Base-by-base conservation (phyloP, 176 grass and related monocot genomes). In the Panicum miliaceum region DNA sequence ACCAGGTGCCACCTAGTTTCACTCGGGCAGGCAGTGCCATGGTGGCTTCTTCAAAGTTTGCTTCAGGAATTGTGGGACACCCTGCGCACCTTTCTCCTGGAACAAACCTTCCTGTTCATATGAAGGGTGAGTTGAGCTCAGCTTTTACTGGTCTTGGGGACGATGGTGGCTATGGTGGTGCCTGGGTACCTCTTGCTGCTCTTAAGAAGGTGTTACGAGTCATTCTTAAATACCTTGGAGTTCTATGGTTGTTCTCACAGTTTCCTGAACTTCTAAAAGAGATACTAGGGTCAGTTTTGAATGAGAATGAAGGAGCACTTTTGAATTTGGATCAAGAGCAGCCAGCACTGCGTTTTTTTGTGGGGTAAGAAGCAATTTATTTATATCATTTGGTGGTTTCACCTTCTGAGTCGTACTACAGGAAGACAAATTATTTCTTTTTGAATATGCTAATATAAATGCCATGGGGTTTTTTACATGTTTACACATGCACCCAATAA, bases 311-410 rank as follows among this genome's bases (percentile, higher is more conserved):
- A 84, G 92, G 95, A 22, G 86, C 90, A 46, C 95, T 94, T 80
- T 68, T 97, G 71, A 97, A 97, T 94, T 92, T 97, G 89, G 95
- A 97, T 88, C 95, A 93, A 79, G 95, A 97, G 84, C 95, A 97
- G 76, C 95, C 95, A 48, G 95, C 95, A 25, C 78, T 97, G 84
- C 95, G 95, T 38, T 97, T 97, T 72, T 97, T 94, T 69, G 95
- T 97, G 25, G 95, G 95, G 95, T 97, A 94, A 95, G 84, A 72
- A 64, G 37, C 48, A 83, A 47, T 60, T 75, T 82, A 77, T 53
- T 80, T 19, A 13, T 80, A 81, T 23, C 27, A 64, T 80, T 14
- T 77, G 12, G 19, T 81, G 68, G 6, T 46, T 52, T 62, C 42
- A 58, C 36, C 38, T 42, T 48, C 22, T 68, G 20, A 22, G 32